Base-by-base conservation (phyloP, 1,139 yeast genomes). In the Arxiozyma heterogenica region DNA sequence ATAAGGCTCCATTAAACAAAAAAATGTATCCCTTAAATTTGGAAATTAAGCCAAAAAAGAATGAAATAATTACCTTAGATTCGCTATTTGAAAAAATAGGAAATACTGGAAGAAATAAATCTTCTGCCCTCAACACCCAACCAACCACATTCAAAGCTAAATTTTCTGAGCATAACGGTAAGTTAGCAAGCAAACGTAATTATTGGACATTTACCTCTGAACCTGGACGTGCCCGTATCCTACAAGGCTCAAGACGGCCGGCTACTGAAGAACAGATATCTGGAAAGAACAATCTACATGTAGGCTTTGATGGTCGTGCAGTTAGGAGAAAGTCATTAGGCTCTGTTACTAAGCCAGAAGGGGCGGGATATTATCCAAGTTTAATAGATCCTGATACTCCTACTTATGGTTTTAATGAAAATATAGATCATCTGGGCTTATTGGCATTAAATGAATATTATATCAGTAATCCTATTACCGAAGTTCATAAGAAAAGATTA, bases 381-480 rank as follows among this genome's bases (percentile, higher is more conserved):
- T 34, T 63, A 47, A 57, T 63, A 15, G 65, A 63, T 44, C 65
- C 66, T 23, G 47, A 45, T 8, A 59, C 57, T 2, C 57, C 59
- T 7, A 63, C 66, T 5, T 63, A 63, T 44, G 63, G 62, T 11
- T 54, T 53, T 25, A 51, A 50, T 44, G 25, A 34, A 1, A 41
- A 38, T 17, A 17, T 9, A 27, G 17, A 38, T n/a, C 42, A 21
- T 22, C 11, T 11, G n/a, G 30, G 7, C 20, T 43, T 11, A 23
- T 27, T 27, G 22, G 49, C 47, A 11, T 44, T 44, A 12, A 42
- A 50, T 44, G 54, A 52, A 20, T 51, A 53, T 30, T 48, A 50
- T 23, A 39, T 50, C 15, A 78, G 83, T 59, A 88, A 83, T 66
- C 86, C 87, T 17, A 82, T 83, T 62, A 66, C 72, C 3, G 8